A percentile compares a stretch with the other conserved stretches of the same genome.
Evolutionary conservation across 257 asterid species (phyloP).

Genomic region (Penstemon newberryi): DNA sequence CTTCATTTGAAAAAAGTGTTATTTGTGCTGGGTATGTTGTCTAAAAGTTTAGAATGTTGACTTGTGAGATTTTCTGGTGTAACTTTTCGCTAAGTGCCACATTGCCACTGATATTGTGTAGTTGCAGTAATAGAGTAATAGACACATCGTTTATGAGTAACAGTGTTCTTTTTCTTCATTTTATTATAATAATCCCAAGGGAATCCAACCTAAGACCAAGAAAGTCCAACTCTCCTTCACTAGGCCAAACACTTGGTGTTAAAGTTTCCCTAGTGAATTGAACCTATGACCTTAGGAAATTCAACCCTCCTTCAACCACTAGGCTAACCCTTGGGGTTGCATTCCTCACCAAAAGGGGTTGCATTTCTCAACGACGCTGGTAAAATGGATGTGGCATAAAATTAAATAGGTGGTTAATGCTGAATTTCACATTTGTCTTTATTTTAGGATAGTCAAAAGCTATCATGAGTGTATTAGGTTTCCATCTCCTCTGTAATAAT

Average conservation of each 20-base stretch:
- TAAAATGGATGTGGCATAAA: too few species aligned
- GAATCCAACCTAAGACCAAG: too few species aligned
- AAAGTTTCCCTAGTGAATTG: too few species aligned
- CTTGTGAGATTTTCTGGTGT: neutral
- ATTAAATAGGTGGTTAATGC: too few species aligned
- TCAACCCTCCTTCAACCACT: too few species aligned
- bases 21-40: neutral
- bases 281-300: too few species aligned
- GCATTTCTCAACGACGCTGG: too few species aligned
- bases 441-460: neutral
- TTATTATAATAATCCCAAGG: too few species aligned
- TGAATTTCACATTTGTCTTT: neutral
- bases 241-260: too few species aligned
- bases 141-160: neutral
- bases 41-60: neutral
- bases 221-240: too few species aligned
- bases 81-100: neutral
- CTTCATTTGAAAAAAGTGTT: neutral
- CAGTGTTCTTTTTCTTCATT: neutral
- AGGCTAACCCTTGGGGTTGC: too few species aligned
- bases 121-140: neutral
- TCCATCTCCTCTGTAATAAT: neutral
- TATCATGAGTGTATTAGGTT: neutral
- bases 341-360: too few species aligned
- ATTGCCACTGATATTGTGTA: neutral